Base-by-base conservation (phyloP, 1,139 yeast genomes). In the Yamadazyma spencermartinsiae region DNA sequence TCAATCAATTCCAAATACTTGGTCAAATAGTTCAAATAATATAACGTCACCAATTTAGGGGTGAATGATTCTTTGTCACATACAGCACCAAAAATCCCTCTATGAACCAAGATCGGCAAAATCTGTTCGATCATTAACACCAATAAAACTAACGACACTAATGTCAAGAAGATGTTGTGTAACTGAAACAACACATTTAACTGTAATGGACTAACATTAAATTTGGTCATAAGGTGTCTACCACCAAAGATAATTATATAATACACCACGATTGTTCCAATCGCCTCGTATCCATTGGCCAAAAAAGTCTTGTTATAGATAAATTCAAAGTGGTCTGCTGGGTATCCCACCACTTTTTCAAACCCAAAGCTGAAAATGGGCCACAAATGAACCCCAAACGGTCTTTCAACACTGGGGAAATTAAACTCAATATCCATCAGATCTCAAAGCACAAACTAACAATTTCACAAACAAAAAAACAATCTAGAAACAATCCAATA, bases 351-450 rank as follows among this genome's bases (percentile, higher is more conserved):
- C 24, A 74, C 54, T 37, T 56, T 41, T 43, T 72, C 76, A 52
- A 81, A 82, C 19, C 67, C 66, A 46, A 66, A 67, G 55, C 82
- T 79, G 63, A 92, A 88, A 43, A 90, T 66, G 21, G 95, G 95
- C 96, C 96, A 92, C 46, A 92, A 72, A 54, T 86, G 77, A 38
- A 92, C 48, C 35, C 98, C 98, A 62, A 90, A 92, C 13, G 98
- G 98, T 46, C 87, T 76, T 38, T 86, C 86, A 39, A 88, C 56
- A 30, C 84, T 68, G 31, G 97, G 97, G 32, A 42, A 38, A 16
- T 42, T 39, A 16, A 57, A 23, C 41, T 56, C 55, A 17, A 57
- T 4, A 10, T 15, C n/a, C 41, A 41, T 41, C n/a, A n/a, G n/a
- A n/a, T n/a, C n/a, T n/a, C n/a, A n/a, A n/a, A n/a, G n/a, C n/a